Evolutionary conservation across 2,329 filamentous ascomycete species (phyloP).

Genomic region (Trichoderma sp.): DNA sequence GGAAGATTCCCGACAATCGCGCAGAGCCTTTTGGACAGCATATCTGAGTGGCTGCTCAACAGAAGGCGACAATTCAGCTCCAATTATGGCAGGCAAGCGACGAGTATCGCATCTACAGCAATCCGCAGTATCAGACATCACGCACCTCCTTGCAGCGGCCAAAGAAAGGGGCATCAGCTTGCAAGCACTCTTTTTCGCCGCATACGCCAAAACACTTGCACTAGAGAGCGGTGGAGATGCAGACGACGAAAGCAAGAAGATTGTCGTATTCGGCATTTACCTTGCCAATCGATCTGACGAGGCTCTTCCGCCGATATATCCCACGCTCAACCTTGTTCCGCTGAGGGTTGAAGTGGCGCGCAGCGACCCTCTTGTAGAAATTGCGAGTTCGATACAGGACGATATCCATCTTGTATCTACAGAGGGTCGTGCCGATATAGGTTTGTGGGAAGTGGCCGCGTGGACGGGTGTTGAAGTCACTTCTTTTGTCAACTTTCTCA

Average conservation of each 20-base stretch:
- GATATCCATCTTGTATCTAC: conserved; percentile 64
- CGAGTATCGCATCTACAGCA: conserved; percentile 47
- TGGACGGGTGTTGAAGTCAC: conserved; percentile 76
- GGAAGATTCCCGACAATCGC: conserved; percentile 20
- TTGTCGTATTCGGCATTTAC: conserved; percentile 75
- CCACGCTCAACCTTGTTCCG: conserved; percentile 79
- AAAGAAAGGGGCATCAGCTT: conserved; percentile 61
- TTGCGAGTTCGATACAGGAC: conserved; percentile 64
- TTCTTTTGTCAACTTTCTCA: conserved; percentile 81
- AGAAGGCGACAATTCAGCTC: not conserved
- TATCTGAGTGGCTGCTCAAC: conserved; percentile 39
- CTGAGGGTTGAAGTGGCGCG: conserved; percentile 53
- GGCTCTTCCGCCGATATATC: conserved; percentile 55
- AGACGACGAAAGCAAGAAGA: conserved; percentile 25
- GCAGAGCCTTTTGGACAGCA: conserved; percentile 44
- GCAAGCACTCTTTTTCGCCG: conserved; percentile 75
- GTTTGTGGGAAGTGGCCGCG: conserved; percentile 67
- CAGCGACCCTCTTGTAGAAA: conserved; percentile 46
- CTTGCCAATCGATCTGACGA: conserved; percentile 71
- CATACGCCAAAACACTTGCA: conserved; percentile 56
- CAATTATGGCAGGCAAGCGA: conserved; percentile 15
- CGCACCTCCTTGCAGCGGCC: conserved; percentile 38
- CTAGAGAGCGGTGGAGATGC: not conserved
- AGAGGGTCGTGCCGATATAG: conserved; percentile 56
- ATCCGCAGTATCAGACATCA: conserved; percentile 45